phyloP scores from a whole-genome alignment of 257 asterid species.

The Cinchona pubescens region DNA sequence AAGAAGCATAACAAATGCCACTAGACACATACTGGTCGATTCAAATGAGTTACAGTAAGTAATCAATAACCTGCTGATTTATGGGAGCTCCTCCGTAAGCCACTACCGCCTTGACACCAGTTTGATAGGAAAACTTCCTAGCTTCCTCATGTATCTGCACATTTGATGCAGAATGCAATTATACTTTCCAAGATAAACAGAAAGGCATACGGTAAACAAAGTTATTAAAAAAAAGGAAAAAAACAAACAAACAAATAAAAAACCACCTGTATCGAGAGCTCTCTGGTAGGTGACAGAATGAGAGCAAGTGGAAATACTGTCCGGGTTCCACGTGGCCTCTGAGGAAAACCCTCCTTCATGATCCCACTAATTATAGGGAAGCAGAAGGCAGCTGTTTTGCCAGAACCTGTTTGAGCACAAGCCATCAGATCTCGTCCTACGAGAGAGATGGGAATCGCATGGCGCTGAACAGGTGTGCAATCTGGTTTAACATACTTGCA shows the following conservation, averaged over 20 bases:
- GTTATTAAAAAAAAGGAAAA: too few relatives aligned
- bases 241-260: too few relatives aligned
- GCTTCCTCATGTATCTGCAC: slow-evolving; percentile 55
- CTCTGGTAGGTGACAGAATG: slow-evolving; percentile 35
- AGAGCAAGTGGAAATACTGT: slow-evolving; percentile 34
- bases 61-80: slow-evolving; percentile 36
- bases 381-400: slow-evolving; percentile 55
- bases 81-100: slow-evolving; percentile 53
- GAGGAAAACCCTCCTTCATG: slow-evolving; percentile 36
- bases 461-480: slow-evolving; percentile 48
- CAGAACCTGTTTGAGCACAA: slow-evolving; percentile 57
- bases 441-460: slow-evolving; percentile 45
- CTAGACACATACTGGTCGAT: not conserved
- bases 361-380: slow-evolving; percentile 51
- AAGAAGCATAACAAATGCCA: not conserved
- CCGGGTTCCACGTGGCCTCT: slow-evolving; percentile 25
- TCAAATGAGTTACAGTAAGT: not conserved
- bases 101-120: slow-evolving; percentile 50
- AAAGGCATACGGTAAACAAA: not conserved
- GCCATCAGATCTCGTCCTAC: slow-evolving; percentile 51
- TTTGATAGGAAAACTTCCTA: slow-evolving; percentile 47
- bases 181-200: not conserved
- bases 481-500: slow-evolving; percentile 57
- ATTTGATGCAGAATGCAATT: not conserved
- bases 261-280: slow-evolving; percentile 39